Base-by-base conservation (phyloP, 1,284 basidiomycete species). In the Cutaneotrichosporon mucoides region DNA sequence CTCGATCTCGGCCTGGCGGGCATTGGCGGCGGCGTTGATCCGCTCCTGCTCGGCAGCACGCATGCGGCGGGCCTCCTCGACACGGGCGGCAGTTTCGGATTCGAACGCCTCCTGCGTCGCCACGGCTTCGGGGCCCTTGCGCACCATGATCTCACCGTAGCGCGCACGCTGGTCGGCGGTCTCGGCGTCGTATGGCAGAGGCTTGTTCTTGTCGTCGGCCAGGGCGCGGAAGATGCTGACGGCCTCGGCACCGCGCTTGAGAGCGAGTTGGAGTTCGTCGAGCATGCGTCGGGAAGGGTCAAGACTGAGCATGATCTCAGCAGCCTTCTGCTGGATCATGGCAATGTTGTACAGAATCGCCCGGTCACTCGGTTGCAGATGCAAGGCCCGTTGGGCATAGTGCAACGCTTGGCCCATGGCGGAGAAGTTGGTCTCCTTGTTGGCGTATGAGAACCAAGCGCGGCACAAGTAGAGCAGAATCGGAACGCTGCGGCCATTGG, bases 261-360 rank as follows among this genome's bases (percentile, higher is more conserved):
- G 86, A 0, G 88, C 90, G 45, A 81, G 80, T 64, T 88, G 82
- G 46, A 97, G 81, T 65, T 95, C 91, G 58, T 84, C 84, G 7
- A 93, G 80, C 1, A 87, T 85, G 15, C 94, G 86, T 71, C 90
- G 91, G 12, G 85, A 81, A 0, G 87, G 83, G 2, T 83, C 82
- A 16, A 93, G 79, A 1, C 85, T 82, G 62, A 92, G 86, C 51
- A 96, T 79, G 79, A 96, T 84, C 74, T 96, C 92, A 0, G 90
- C 89, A 0, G 89, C 88, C 76, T 95, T 95, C 76, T 97, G 93
- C 76, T 93, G 87, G 41, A 97, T 91, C 88, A 96, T 92, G 56
- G 92, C 93, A 70, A 96, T 89, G 75, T 97, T 97, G 79, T 94
- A 97, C 44, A 90, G 66, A 54, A 89, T 87, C 5, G 90, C 89